Conservation (phyloP, 106 monocot species). For the Amphibolis antarctica region DNA sequence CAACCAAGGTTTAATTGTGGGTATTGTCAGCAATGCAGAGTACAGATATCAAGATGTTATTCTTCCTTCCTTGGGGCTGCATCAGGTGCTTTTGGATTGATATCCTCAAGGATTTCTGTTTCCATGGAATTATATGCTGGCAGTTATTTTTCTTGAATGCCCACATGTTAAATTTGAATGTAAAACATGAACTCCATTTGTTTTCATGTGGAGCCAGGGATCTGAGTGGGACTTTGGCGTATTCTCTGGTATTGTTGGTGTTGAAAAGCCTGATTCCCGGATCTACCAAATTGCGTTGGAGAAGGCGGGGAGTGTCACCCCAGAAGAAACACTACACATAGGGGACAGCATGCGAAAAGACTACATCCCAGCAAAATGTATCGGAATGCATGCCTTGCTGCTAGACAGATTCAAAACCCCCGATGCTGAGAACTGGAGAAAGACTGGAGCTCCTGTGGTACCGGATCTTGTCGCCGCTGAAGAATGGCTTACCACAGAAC, state of each 20-base stretch:
- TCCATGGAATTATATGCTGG: not conserved
- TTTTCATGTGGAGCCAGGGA: slow-evolving; percentile 34
- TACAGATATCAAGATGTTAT: slow-evolving; percentile 90
- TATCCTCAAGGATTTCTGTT: too few species aligned
- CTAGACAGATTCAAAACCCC: slow-evolving; percentile 79
- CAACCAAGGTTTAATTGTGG: slow-evolving; percentile 47
- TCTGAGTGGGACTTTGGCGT: slow-evolving; percentile 99
- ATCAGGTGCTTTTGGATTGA: slow-evolving; percentile 38
- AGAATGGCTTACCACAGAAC: slow-evolving; percentile 50
- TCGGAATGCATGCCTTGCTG: slow-evolving; percentile 85
- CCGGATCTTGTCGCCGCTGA: slow-evolving; percentile 63
- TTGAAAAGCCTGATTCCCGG: slow-evolving; percentile 73
- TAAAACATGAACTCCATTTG: not conserved
- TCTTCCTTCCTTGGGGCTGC: slow-evolving; percentile 78
- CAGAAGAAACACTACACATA: slow-evolving; percentile 69
- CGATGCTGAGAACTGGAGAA: slow-evolving; percentile 70
- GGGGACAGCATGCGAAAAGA: slow-evolving; percentile 94
- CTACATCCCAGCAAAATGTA: slow-evolving; percentile 57
- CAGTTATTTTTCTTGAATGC: too few species aligned
- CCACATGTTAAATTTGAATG: too few species aligned
- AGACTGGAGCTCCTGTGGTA: slow-evolving; percentile 58
- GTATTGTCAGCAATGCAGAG: slow-evolving; percentile 89
- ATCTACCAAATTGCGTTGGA: slow-evolving; percentile 85
- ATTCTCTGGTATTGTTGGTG: slow-evolving; percentile 82
- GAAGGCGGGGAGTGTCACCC: slow-evolving; percentile 57